phyloP scores from a whole-genome alignment of 139 green algal species.

The Diplosphaera chodatii region DNA sequence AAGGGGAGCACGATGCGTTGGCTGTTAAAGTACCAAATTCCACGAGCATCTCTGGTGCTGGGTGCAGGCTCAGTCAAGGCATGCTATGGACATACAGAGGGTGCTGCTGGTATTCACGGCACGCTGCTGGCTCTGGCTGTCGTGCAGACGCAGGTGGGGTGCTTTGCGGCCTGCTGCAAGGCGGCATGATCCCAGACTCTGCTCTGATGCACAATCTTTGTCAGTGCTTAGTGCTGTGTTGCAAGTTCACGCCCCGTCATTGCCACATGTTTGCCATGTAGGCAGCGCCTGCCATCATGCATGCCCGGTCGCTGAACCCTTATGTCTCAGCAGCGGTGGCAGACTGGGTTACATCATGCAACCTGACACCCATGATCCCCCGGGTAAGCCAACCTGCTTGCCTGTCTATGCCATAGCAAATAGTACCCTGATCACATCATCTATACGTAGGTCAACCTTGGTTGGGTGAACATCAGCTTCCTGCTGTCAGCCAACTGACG shows the following conservation, averaged over 20 bases:
- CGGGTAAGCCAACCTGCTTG: slow-evolving; percentile 2
- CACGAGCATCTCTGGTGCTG: too few relatives aligned
- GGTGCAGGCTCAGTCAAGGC: slow-evolving; percentile 53
- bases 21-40: too few relatives aligned
- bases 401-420: too few relatives aligned
- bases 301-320: slow-evolving; percentile 55
- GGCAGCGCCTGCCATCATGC: slow-evolving; percentile 29
- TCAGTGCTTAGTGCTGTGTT: too few relatives aligned
- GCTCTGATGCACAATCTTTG: too few relatives aligned
- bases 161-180: too few relatives aligned
- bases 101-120: slow-evolving; percentile 56
- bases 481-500: too few relatives aligned
- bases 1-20: neutral
- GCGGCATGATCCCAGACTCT: too few relatives aligned
- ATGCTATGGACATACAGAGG: slow-evolving; percentile 65
- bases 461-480: too few relatives aligned
- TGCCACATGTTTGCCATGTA: slow-evolving; percentile 34
- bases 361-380: neutral
- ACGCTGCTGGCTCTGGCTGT: slow-evolving; percentile 29
- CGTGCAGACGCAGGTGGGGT: slow-evolving; percentile 6
- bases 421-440: too few relatives aligned
- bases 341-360: neutral
- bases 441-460: too few relatives aligned
- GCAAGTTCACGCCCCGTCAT: too few relatives aligned
- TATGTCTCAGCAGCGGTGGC: slow-evolving; percentile 31